Evolutionary conservation across 306 rosid genomes (phyloP), one percentile per base, ranked within the genome.

Genomic region (Trichosanthes cucumerina): DNA sequence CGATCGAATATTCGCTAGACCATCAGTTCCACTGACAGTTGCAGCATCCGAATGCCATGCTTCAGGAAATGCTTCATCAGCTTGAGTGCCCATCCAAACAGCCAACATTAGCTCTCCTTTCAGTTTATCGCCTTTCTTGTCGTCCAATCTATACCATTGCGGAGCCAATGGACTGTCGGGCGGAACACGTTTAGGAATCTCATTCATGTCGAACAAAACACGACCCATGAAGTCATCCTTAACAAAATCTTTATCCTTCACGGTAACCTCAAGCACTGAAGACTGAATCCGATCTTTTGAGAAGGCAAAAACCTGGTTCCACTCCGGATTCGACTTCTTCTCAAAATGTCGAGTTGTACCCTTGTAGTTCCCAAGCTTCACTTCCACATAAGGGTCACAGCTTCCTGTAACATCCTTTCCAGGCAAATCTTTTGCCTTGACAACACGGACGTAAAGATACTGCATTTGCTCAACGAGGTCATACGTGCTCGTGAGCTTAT

Each of bases 381-480:
- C 97, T 73, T 94, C 98, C 41, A 84, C 88, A 74, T 94, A 94
- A 41, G 98, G 98, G 80, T 94, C 98, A 80, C 96, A 92, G 78
- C 98, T 94, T 0, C 98, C 98, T 9, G 96, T 90, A 43, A 87
- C 96, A 86, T 94, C 98, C 81, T 90, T 94, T 1, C 66, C 66
- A 8, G 98, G 98, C 12, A 94, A 74, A 56, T 94, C 98, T 87
- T 81, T 94, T 0, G 98, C 98, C 73, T 94, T 94, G 41, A 89
- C 95, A 81, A 92, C 98, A 77, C 97, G 88, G 13, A 94, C 98
- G 70, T 94, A 94, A 79, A 94, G 98, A 80, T 94, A 94, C 81
- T 94, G 98, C 98, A 94, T 94, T 85, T 94, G 98, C 96, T 94
- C 98, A 38, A 94, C 98, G 16, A 94, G 96, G 36, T 94, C 98